Evolutionary conservation across 1,284 basidiomycete species (phyloP).

Genomic region (Baeospora myosura): DNA sequence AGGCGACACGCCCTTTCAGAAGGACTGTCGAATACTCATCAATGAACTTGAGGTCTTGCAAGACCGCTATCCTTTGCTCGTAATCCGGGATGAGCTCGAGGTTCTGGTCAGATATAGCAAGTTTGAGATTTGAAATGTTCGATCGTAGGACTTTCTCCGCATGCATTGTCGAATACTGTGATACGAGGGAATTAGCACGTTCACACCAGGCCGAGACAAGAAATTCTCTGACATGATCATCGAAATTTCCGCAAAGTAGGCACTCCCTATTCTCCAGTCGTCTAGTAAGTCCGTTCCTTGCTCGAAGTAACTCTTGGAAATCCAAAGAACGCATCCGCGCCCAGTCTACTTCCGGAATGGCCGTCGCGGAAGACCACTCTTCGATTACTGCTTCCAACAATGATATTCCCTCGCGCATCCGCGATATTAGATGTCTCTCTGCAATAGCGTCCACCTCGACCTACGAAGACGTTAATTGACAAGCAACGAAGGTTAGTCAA

Average conservation of each 20-base stretch:
- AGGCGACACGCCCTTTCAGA: conserved; percentile 95
- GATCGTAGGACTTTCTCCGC: conserved; percentile 66
- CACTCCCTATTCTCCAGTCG: conserved; percentile 43
- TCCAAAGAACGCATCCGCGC: conserved; percentile 77
- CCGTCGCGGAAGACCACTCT: conserved; percentile 45
- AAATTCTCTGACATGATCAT: conserved; percentile 22
- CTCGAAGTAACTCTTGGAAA: conserved; percentile 79
- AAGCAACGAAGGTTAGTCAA: background rate
- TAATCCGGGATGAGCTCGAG: conserved; percentile 96
- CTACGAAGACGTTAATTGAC: conserved; percentile 30
- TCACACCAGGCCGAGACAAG: background rate
- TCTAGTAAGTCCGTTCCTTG: conserved; percentile 46
- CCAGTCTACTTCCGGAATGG: conserved; percentile 81
- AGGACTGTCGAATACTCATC: conserved; percentile 91
- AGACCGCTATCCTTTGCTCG: conserved; percentile 86
- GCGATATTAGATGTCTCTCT: conserved; percentile 55
- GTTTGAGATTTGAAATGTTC: conserved; percentile 70
- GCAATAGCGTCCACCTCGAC: conserved; percentile 66
- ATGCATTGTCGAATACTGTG: conserved; percentile 71
- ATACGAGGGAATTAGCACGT: background rate
- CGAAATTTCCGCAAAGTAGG: conserved; percentile 37
- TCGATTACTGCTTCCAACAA: conserved; percentile 42
- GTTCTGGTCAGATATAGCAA: conserved; percentile 91
- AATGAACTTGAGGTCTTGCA: conserved; percentile 89
- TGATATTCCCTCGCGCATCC: conserved; percentile 47